Conservation (phyloP, 2,329 filamentous ascomycete genomes). For the Fonsecaea monophora region DNA sequence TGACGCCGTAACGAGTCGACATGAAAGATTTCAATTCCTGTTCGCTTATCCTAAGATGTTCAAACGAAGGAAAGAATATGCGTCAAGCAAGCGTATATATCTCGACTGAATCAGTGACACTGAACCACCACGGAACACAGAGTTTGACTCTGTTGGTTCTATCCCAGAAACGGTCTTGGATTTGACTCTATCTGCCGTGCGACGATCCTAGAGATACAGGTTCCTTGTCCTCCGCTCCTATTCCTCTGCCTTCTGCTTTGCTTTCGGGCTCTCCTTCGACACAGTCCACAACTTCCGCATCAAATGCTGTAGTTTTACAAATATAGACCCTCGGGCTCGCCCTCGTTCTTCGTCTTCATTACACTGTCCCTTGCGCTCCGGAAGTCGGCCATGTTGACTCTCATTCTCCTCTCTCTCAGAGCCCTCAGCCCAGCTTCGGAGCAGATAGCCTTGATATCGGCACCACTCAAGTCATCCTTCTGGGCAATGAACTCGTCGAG, state of each 20-base stretch:
- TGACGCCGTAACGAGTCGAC: too few species aligned
- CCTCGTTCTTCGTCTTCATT: constrained; percentile 97
- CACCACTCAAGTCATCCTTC: constrained; percentile 96
- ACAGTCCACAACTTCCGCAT: not conserved
- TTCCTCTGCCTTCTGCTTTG: not conserved
- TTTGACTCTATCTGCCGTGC: not conserved
- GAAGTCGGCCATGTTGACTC: constrained; percentile 99
- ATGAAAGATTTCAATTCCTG: too few species aligned
- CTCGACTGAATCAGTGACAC: too few species aligned
- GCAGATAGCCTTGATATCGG: constrained; percentile 99
- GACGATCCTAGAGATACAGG: not conserved
- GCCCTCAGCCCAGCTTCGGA: constrained; percentile 96
- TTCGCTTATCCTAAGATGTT: too few species aligned
- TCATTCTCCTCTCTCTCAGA: constrained; percentile 91
- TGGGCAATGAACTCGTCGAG: constrained; percentile 98
- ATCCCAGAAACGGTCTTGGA: not conserved
- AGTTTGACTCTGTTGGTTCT: not conserved
- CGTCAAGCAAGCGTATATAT: too few species aligned
- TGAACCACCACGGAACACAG: not conserved
- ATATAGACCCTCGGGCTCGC: constrained; percentile 97
- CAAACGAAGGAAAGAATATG: too few species aligned
- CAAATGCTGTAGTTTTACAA: constrained; percentile 66
- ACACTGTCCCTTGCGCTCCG: constrained; percentile 89
- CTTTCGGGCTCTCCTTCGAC: not conserved
- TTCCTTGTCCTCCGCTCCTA: not conserved